phyloP scores from a whole-genome alignment of 176 grass and related monocot species.

The Oryza australiensis region DNA sequence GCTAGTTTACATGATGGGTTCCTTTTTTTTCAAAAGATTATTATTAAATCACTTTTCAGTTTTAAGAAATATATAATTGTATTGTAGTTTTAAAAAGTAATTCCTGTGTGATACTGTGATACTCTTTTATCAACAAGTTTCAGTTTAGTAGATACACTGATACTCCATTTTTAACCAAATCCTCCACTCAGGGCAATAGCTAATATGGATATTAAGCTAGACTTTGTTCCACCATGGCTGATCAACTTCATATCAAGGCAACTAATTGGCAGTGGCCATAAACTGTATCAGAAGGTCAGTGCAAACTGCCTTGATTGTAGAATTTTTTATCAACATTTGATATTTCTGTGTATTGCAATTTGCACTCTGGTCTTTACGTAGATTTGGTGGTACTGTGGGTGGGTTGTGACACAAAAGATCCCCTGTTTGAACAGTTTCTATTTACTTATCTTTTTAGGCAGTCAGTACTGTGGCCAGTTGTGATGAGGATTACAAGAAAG shows the following conservation, averaged over 20 bases:
- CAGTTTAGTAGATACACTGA: background rate
- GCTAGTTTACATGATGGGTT: background rate
- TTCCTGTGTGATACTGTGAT: background rate
- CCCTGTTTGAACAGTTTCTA: slow-evolving; percentile 1
- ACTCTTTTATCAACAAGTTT: background rate
- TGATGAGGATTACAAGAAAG: slow-evolving; percentile 77
- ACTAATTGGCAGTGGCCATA: slow-evolving; percentile 78
- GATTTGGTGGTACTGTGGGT: background rate
- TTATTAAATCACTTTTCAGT: background rate
- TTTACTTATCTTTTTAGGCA: slow-evolving; percentile 64
- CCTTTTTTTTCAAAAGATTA: background rate
- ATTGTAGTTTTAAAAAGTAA: background rate
- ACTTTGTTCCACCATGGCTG: slow-evolving; percentile 87
- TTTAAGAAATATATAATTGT: slow-evolving; percentile 6
- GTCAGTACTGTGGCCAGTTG: slow-evolving; percentile 66
- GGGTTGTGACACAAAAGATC: background rate
- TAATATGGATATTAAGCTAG: slow-evolving; percentile 97
- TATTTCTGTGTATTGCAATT: background rate
- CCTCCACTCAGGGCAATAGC: slow-evolving; percentile 68
- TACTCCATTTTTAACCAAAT: slow-evolving; percentile 15
- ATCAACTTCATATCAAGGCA: slow-evolving; percentile 99
- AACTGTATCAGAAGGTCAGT: slow-evolving; percentile 88
- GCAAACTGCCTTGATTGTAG: background rate
- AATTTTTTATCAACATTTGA: background rate
- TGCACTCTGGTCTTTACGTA: slow-evolving; percentile 9